These are phyloP conservation scores for Onygenales sp. DNA, from an alignment of 2,329 filamentous ascomycete species.

Conservation along the genomic window DNA sequence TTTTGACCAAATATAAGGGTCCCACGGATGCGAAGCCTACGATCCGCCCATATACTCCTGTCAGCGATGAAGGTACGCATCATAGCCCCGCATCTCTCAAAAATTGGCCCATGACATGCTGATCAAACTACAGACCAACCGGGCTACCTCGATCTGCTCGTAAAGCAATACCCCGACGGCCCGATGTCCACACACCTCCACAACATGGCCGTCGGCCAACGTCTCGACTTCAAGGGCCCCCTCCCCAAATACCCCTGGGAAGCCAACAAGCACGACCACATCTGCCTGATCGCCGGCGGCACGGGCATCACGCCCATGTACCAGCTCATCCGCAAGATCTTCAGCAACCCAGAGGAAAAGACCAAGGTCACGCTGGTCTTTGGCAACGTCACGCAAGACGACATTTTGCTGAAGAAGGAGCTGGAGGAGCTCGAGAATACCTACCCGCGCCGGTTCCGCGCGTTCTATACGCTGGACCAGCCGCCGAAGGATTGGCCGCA, in stretches of 20 bases:
- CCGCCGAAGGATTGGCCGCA: constrained; percentile 68
- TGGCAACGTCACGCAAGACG: constrained; percentile 79
- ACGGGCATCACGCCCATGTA: constrained; percentile 98
- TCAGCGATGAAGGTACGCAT: constrained; percentile 65
- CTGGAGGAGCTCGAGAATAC: constrained; percentile 83
- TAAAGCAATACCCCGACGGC: constrained; percentile 86
- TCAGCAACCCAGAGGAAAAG: constrained; percentile 93
- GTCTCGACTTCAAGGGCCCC: constrained; percentile 86
- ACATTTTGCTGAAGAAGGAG: constrained; percentile 85
- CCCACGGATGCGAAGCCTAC: constrained; percentile 75
- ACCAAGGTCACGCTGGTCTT: constrained; percentile 95
- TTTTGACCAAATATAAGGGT: constrained; percentile 87
- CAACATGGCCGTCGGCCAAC: constrained; percentile 69
- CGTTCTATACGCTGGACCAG: constrained; percentile 88
- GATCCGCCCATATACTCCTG: constrained; percentile 86
- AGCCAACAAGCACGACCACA: constrained; percentile 84
- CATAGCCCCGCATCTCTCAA: neutral
- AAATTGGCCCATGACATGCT: neutral
- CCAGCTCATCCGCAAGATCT: constrained; percentile 83
- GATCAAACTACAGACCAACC: constrained; percentile 47
- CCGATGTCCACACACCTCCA: constrained; percentile 89
- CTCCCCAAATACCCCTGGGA: constrained; percentile 88
- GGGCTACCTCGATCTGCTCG: constrained; percentile 77
- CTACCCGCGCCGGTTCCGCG: constrained; percentile 88
- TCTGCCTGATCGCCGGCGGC: constrained; percentile 66